Conservation (phyloP, 2,329 filamentous ascomycete genomes). For the Aureobasidium leucospermi region DNA sequence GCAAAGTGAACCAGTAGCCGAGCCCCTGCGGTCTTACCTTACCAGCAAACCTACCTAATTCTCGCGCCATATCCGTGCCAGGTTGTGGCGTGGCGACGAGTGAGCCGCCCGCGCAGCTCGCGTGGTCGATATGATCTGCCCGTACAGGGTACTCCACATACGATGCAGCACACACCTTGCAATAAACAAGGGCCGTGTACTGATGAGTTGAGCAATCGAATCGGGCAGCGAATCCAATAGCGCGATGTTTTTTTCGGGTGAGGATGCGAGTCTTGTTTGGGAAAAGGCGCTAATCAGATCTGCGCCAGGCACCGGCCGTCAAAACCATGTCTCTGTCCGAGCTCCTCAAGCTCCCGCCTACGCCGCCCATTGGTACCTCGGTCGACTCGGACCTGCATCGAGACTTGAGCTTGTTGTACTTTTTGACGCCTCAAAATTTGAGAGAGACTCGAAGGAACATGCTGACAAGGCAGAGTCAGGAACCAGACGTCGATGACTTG, state of each 20-base stretch:
- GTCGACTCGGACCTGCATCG: slow-evolving; percentile 9
- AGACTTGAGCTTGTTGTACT: slow-evolving; percentile 9
- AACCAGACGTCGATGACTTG: slow-evolving; percentile 4
- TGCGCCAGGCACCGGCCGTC: slow-evolving; percentile 6
- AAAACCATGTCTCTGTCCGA: not conserved
- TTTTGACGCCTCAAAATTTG: not conserved
- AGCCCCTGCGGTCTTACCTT: not conserved
- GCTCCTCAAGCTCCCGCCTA: not conserved
- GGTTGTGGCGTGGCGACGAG: not conserved
- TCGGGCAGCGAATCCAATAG: slow-evolving; percentile 4
- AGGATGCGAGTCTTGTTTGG: not conserved
- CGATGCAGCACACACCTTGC: not conserved
- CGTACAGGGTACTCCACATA: not conserved
- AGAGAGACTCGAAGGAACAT: not conserved
- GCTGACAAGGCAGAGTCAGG: not conserved
- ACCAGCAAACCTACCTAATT: not conserved
- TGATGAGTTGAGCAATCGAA: slow-evolving; percentile 2
- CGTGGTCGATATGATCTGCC: slow-evolving; percentile 5
- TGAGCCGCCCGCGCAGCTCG: slow-evolving; percentile 3
- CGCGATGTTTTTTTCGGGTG: slow-evolving; percentile 10
- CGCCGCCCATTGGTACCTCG: not conserved
- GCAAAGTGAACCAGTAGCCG: slow-evolving; percentile 11
- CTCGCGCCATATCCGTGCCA: slow-evolving; percentile 2
- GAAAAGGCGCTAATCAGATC: not conserved
- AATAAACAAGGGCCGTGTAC: not conserved